phyloP scores from a whole-genome alignment of 257 asterid genomes.

The Nicotiana benthamiana region DNA sequence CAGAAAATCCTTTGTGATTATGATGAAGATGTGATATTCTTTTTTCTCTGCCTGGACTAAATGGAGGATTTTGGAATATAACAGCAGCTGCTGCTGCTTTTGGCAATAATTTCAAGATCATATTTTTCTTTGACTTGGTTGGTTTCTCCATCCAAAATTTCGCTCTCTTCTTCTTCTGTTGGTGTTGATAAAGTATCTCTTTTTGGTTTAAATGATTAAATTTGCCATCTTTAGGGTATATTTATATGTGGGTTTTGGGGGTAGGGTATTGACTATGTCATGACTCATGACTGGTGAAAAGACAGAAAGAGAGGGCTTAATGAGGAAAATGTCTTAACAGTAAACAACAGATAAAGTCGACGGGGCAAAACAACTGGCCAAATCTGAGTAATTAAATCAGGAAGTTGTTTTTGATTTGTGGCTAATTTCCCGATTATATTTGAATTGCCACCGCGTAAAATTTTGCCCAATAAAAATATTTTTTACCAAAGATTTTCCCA shows the following conservation, averaged over 20 bases:
- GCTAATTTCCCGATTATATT: too few relatives aligned
- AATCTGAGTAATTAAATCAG: not conserved
- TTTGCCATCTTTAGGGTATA: not conserved
- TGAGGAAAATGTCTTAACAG: not conserved
- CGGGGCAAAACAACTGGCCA: not conserved
- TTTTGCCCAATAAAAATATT: too few relatives aligned
- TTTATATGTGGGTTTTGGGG: not conserved
- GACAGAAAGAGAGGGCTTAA: not conserved
- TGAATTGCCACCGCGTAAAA: too few relatives aligned
- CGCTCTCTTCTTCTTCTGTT: not conserved
- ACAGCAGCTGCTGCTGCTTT: slow-evolving; percentile 23
- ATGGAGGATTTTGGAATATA: slow-evolving; percentile 27
- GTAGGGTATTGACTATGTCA: not conserved
- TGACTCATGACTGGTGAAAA: too few relatives aligned
- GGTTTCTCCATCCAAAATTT: slow-evolving; percentile 22
- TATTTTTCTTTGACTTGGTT: slow-evolving; percentile 18
- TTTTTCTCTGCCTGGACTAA: slow-evolving; percentile 30
- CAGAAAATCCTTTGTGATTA: slow-evolving; percentile 26
- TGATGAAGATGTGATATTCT: not conserved
- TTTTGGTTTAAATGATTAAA: not conserved
- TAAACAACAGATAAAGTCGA: not conserved
- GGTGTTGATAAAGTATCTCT: not conserved
- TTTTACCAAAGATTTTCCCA: too few relatives aligned
- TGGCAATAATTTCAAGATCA: slow-evolving; percentile 22
- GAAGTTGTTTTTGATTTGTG: too few relatives aligned